Conservation (phyloP, 1,284 basidiomycete species). For the Ceratobasidium sp. region DNA sequence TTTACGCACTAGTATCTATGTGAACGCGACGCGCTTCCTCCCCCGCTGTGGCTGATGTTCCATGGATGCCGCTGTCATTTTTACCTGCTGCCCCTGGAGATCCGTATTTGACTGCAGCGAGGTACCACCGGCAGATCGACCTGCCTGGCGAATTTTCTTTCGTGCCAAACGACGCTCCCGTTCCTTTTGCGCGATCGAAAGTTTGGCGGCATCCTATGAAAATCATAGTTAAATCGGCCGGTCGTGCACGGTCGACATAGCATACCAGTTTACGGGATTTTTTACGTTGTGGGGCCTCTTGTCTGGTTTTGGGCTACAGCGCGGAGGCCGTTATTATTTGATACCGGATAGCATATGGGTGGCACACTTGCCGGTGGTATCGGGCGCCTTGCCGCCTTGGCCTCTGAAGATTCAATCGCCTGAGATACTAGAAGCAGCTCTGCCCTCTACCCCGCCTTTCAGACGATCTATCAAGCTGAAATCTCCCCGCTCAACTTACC, state of each 20-base stretch:
- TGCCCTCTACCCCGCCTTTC: background rate
- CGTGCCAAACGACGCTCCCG: constrained; percentile 15
- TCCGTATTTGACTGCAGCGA: background rate
- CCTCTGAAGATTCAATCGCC: constrained; percentile 20
- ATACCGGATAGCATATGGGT: background rate
- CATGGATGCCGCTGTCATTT: background rate
- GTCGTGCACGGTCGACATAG: background rate
- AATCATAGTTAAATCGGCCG: background rate
- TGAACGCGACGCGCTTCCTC: constrained; percentile 35
- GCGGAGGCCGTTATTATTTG: background rate
- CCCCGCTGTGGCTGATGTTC: background rate
- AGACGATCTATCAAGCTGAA: background rate
- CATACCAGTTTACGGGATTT: constrained; percentile 37
- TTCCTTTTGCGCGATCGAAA: constrained; percentile 34
- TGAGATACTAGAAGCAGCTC: constrained; percentile 29
- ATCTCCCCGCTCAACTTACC: background rate
- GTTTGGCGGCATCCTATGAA: constrained; percentile 23
- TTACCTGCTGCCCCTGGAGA: constrained; percentile 5
- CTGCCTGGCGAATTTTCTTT: constrained; percentile 14
- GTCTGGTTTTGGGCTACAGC: constrained; percentile 4
- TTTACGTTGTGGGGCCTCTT: constrained; percentile 6
- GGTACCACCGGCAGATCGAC: constrained; percentile 15
- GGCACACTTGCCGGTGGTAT: background rate
- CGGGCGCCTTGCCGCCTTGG: constrained; percentile 19
- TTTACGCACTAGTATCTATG: constrained; percentile 22